phyloP scores from a whole-genome alignment of 495 filamentous ascomycete genomes.

The Lophiostoma macrostomum region DNA sequence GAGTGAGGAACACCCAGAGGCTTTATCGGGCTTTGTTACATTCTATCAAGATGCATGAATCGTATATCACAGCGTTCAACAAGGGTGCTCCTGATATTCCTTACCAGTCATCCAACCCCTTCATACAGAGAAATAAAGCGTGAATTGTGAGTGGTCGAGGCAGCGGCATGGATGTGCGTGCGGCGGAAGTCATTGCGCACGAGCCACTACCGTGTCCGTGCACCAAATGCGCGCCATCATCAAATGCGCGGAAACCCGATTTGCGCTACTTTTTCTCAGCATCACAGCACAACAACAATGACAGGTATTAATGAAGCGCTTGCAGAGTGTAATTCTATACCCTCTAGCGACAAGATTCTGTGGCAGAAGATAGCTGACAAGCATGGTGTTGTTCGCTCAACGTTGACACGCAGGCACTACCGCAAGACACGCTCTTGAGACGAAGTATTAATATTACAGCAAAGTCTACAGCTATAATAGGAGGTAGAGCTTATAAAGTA shows the following conservation, averaged over 20 bases:
- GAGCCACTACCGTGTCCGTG: slow-evolving; percentile 6
- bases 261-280: slow-evolving; percentile 8
- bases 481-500: slow-evolving; percentile 11
- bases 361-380: slow-evolving; percentile 10
- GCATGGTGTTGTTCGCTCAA: slow-evolving; percentile 17
- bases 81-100: too few relatives aligned
- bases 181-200: too few relatives aligned
- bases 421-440: slow-evolving; percentile 1
- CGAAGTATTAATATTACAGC: background rate
- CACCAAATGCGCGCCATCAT: slow-evolving; percentile 1
- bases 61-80: too few relatives aligned
- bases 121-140: too few relatives aligned
- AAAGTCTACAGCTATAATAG: slow-evolving; percentile 6
- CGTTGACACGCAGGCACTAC: slow-evolving; percentile 1
- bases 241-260: slow-evolving; percentile 3
- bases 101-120: too few relatives aligned
- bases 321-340: slow-evolving; percentile 6
- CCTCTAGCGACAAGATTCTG: slow-evolving; percentile 5
- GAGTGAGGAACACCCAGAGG: too few relatives aligned
- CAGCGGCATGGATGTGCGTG: too few relatives aligned
- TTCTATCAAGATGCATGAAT: too few relatives aligned
- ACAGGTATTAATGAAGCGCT: slow-evolving; percentile 10
- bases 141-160: too few relatives aligned
- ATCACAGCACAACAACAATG: slow-evolving; percentile 11
- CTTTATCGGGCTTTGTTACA: too few relatives aligned